Conservation (phyloP, 495 filamentous ascomycete genomes). For the Xylaria acuta region DNA sequence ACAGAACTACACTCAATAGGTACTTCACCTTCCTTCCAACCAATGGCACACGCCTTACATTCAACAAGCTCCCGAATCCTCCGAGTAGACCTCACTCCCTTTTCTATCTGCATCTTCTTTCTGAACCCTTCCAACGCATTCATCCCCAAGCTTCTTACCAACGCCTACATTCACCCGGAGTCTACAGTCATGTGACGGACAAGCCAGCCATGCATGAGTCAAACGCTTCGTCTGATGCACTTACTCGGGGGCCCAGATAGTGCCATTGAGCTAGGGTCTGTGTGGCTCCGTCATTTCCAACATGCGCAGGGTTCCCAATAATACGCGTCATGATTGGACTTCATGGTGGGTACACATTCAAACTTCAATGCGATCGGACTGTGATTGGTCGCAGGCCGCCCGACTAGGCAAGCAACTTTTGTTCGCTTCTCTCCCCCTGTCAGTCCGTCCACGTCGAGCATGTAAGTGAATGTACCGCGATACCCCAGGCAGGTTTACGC, state of each 20-base stretch:
- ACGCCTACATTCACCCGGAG: conserved; percentile 1
- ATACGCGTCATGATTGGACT: conserved; percentile 44
- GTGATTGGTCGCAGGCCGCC: conserved; percentile 35
- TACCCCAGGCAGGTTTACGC: conserved; percentile 14
- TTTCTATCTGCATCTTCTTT: background rate
- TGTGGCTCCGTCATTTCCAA: conserved; percentile 42
- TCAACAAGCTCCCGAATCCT: background rate
- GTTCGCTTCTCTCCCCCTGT: conserved; percentile 5
- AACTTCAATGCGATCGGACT: conserved; percentile 39
- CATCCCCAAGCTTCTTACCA: background rate
- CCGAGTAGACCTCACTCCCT: background rate
- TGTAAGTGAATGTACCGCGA: conserved; percentile 5
- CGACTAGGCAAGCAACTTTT: conserved; percentile 26
- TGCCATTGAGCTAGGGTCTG: conserved; percentile 16
- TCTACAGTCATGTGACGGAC: conserved; percentile 12
- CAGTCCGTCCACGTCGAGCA: background rate
- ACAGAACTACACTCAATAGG: too few species aligned
- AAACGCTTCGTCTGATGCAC: conserved; percentile 4
- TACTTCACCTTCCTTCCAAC: background rate
- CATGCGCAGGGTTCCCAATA: conserved; percentile 29
- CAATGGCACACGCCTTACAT: background rate
- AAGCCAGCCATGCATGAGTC: conserved; percentile 26
- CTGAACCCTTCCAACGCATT: background rate
- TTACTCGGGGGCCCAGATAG: conserved; percentile 23
- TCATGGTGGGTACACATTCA: conserved; percentile 15